Evolutionary conservation across 2,329 filamentous ascomycete species (phyloP).

Genomic region (Blumeriella jaapii): DNA sequence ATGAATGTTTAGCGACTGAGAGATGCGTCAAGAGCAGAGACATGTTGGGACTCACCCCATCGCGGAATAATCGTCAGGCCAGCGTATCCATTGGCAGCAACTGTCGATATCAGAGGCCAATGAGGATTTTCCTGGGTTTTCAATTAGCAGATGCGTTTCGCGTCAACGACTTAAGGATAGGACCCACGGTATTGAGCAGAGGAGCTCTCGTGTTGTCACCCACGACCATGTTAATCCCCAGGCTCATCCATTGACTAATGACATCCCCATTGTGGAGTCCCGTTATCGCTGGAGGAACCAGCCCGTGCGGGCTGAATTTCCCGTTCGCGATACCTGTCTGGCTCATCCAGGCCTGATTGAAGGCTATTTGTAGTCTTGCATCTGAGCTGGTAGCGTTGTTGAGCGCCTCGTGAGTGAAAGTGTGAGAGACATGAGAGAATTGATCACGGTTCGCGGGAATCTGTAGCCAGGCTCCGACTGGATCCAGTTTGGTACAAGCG

Average conservation of each 20-base stretch:
- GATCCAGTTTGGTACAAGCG: conserved; percentile 37
- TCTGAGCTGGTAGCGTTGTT: conserved; percentile 49
- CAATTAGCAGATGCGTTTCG: neutral
- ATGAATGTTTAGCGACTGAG: too few relatives aligned
- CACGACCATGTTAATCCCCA: conserved; percentile 46
- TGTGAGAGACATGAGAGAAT: conserved; percentile 48
- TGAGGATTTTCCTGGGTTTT: conserved; percentile 26
- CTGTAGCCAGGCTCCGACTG: conserved; percentile 40
- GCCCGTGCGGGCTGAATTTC: conserved; percentile 39
- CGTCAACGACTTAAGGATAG: neutral
- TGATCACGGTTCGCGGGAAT: conserved; percentile 35
- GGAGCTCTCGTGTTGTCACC: conserved; percentile 48
- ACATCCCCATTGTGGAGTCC: conserved; percentile 53
- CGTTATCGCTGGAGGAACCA: conserved; percentile 52
- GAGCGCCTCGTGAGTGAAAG: conserved; percentile 46
- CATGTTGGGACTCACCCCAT: conserved; percentile 29
- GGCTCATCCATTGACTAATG: conserved; percentile 44
- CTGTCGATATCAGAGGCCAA: conserved; percentile 43
- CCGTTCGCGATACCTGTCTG: conserved; percentile 38
- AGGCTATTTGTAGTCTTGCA: conserved; percentile 43
- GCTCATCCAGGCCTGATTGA: conserved; percentile 47
- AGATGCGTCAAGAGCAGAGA: neutral
- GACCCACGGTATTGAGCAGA: conserved; percentile 38
- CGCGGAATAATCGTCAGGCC: conserved; percentile 46
- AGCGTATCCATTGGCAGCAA: conserved; percentile 40